Base-by-base conservation (phyloP, 129 eudicot species). In the Chrysanthemum makinoi region DNA sequence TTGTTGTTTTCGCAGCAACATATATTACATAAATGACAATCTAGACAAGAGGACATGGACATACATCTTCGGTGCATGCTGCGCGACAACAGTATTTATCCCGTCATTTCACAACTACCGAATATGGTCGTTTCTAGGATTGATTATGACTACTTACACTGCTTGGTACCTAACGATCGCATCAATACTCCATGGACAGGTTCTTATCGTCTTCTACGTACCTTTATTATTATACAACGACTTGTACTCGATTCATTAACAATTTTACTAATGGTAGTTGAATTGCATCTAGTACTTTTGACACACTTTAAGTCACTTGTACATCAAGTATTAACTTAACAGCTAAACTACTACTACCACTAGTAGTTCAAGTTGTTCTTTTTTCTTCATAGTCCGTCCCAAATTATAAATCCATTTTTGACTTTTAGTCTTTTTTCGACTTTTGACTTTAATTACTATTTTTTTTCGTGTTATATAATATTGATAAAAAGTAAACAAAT, bases 31-130 rank as follows among this genome's bases (percentile, higher is more conserved):
- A 81, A 93, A 93, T 83, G 98, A 93, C 79, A 87, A 87, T 79
- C 75, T 93, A 85, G 98, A 93, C 95, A 93, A 93, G 90, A 89
- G 98, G 78, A 93, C 98, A 48, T 94, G 98, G 98, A 94, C 98
- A 14, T 94, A 94, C 77, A 94, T 94, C 39, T 94, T 94, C 35
- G 98, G 98, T 56, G 98, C 98, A 26, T 94, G 98, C 39, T 94
- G 98, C 65, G 98, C 98, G n/a, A 94, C 98, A 8, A 93, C 98
- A 3, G 96, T 93, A 15, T 93, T 93, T 76, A 85, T 93, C 51
- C 98, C 98, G 33, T 93, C 98, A 56, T 93, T 93, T 69, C 98
- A 87, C 87, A 93, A 93, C 80, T 93, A 93, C 77, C 80, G 98
- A 65, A 87, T 93, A 39, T 93, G 98, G 98, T 93, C 98, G 10